Conservation (phyloP, 2,329 filamentous ascomycete genomes). For the Zymoseptoria crescenta region DNA sequence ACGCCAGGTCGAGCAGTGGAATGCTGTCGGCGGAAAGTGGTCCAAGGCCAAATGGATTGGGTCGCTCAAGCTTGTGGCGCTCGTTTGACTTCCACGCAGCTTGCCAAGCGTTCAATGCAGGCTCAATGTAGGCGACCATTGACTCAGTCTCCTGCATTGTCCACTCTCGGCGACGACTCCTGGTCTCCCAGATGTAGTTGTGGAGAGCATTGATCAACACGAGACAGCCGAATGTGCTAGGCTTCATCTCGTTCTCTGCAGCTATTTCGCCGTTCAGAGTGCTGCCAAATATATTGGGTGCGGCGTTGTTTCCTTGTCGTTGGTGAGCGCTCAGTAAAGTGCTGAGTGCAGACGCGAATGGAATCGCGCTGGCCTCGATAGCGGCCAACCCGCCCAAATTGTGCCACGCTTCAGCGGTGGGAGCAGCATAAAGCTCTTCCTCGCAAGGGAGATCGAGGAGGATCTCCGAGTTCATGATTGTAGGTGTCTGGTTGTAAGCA, state of each 20-base stretch:
- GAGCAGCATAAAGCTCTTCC: slow-evolving; percentile 81
- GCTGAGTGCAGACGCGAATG: slow-evolving; percentile 75
- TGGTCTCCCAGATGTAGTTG: slow-evolving; percentile 97
- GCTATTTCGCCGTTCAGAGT: slow-evolving; percentile 9
- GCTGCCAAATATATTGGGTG: slow-evolving; percentile 19
- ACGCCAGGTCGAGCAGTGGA: slow-evolving; percentile 82
- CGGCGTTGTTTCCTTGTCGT: slow-evolving; percentile 32
- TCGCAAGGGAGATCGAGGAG: slow-evolving; percentile 83
- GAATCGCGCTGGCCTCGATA: slow-evolving; percentile 61
- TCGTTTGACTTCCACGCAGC: slow-evolving; percentile 83
- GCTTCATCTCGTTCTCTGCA: slow-evolving; percentile 56
- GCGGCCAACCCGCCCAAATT: slow-evolving; percentile 64
- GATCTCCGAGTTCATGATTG: slow-evolving; percentile 90
- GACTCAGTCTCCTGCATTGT: slow-evolving; percentile 87
- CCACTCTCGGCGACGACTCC: slow-evolving; percentile 84
- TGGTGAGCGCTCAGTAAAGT: slow-evolving; percentile 73
- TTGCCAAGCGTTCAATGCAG: slow-evolving; percentile 89
- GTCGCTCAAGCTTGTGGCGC: slow-evolving; percentile 72
- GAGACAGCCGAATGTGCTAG: slow-evolving; percentile 86
- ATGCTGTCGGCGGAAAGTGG: slow-evolving; percentile 86
- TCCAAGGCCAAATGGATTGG: slow-evolving; percentile 73
- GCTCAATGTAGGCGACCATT: slow-evolving; percentile 93
- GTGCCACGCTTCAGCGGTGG: slow-evolving; percentile 74
- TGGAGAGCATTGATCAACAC: slow-evolving; percentile 90
- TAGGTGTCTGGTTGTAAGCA: slow-evolving; percentile 86